phyloP scores from a whole-genome alignment of 805 yeast species.

The Pichia rugopelliculosa region DNA sequence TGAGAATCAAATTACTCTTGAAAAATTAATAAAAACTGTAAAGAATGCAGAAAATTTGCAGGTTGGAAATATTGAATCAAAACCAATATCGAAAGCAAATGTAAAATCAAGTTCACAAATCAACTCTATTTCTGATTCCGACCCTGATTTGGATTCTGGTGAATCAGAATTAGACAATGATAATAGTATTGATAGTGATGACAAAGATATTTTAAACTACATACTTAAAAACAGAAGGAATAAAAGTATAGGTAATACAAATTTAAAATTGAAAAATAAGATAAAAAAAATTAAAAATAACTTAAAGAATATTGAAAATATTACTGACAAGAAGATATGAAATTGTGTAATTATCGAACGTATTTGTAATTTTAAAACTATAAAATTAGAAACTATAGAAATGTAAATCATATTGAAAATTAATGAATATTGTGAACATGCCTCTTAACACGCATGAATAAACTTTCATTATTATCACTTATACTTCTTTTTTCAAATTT shows the following conservation, averaged over 20 bases:
- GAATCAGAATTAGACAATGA: neutral
- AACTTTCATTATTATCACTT: slow-evolving; percentile 9
- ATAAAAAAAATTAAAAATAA: slow-evolving; percentile 1
- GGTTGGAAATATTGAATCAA: neutral
- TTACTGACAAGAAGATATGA: neutral
- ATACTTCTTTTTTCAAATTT: slow-evolving; percentile 24
- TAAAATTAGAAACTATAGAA: neutral
- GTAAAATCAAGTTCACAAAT: neutral
- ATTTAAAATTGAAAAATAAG: neutral
- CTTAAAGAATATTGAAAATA: slow-evolving; percentile 2
- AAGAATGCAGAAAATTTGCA: neutral
- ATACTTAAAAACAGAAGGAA: slow-evolving; percentile 2
- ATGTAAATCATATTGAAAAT: too few relatives aligned
- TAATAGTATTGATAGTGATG: slow-evolving; percentile 8
- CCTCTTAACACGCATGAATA: slow-evolving; percentile 17
- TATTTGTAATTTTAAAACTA: neutral
- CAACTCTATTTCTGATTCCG: neutral
- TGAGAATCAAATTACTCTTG: neutral
- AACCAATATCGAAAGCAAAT: neutral
- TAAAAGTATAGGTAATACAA: neutral
- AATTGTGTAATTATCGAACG: neutral
- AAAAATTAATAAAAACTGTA: neutral
- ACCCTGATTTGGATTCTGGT: too few relatives aligned
- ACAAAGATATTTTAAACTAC: slow-evolving; percentile 4
- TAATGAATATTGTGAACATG: slow-evolving; percentile 9